phyloP scores from a whole-genome alignment of 2,329 filamentous ascomycete genomes.

The Monilinia fructicola region DNA sequence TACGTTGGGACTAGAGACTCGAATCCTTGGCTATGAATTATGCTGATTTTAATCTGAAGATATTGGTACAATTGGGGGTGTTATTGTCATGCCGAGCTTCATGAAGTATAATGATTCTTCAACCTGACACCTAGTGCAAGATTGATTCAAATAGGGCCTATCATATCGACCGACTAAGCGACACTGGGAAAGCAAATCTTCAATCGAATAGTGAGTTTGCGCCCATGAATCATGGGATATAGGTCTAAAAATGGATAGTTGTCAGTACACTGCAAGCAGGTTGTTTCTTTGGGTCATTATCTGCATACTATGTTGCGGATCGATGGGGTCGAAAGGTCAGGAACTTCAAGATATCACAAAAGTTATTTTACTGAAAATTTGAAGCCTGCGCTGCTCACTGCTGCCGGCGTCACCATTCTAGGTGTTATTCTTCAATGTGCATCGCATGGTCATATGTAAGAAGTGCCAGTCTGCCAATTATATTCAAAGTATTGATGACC shows the following conservation, averaged over 20 bases:
- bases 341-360: not conserved
- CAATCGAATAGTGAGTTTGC: slow-evolving; percentile 49
- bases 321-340: slow-evolving; percentile 36
- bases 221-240: not conserved
- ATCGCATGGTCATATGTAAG: slow-evolving; percentile 55
- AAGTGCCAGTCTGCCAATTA: too few species aligned
- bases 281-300: slow-evolving; percentile 63
- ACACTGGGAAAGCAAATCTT: slow-evolving; percentile 48
- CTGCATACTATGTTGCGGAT: slow-evolving; percentile 46
- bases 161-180: slow-evolving; percentile 40
- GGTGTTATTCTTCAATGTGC: slow-evolving; percentile 65
- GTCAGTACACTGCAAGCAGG: slow-evolving; percentile 71
- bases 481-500: not conserved
- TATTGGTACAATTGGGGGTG: slow-evolving; percentile 73
- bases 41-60: slow-evolving; percentile 43
- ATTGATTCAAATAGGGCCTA: slow-evolving; percentile 41
- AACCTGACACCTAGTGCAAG: too few species aligned
- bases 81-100: slow-evolving; percentile 68
- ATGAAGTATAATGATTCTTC: slow-evolving; percentile 45
- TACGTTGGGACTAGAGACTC: slow-evolving; percentile 13
- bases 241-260: slow-evolving; percentile 42
- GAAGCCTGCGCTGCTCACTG: slow-evolving; percentile 49
- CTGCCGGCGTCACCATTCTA: slow-evolving; percentile 56
- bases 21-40: not conserved
- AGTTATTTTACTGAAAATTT: not conserved